phyloP scores from a whole-genome alignment of 2,329 filamentous ascomycete genomes.

The Clarireedia paspali region DNA sequence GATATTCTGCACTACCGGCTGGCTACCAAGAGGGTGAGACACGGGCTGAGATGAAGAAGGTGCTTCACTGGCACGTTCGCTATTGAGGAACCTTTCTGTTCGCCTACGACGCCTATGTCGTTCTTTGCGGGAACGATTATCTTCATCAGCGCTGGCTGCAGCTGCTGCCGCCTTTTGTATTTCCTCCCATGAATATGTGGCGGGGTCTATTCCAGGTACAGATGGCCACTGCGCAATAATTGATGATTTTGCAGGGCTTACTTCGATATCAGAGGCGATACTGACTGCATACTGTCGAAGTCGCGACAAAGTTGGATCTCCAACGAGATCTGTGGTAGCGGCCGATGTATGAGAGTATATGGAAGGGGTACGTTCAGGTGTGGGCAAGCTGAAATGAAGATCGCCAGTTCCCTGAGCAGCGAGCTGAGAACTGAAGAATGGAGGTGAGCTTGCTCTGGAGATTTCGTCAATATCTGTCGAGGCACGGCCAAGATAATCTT shows the following conservation, averaged over 20 bases:
- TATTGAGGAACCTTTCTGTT: constrained; percentile 26
- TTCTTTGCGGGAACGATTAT: constrained; percentile 17
- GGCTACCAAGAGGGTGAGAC: constrained; percentile 23
- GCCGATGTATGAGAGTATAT: constrained; percentile 20
- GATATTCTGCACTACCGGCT: constrained; percentile 15
- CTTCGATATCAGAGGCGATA: constrained; percentile 25
- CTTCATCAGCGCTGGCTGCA: constrained; percentile 18
- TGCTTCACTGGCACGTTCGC: constrained; percentile 18
- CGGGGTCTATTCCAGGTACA: constrained; percentile 29
- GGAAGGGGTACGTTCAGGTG: constrained; percentile 23
- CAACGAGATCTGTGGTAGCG: constrained; percentile 16
- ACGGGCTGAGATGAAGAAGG: constrained; percentile 39
- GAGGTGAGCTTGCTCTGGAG: constrained; percentile 16
- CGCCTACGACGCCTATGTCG: constrained; percentile 23
- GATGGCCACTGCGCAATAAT: constrained; percentile 32
- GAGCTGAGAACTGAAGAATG: constrained; percentile 18
- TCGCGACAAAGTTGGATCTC: constrained; percentile 29
- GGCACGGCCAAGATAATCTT: background rate
- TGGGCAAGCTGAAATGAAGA: constrained; percentile 13
- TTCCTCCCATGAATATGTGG: constrained; percentile 27
- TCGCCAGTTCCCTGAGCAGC: constrained; percentile 6
- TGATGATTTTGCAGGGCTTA: constrained; percentile 18
- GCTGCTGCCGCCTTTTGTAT: constrained; percentile 11
- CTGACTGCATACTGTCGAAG: constrained; percentile 31
- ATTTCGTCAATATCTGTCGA: constrained; percentile 8